Conservation (phyloP, 2,329 filamentous ascomycete genomes). For the Arthrobotrys pseudoclavata region DNA sequence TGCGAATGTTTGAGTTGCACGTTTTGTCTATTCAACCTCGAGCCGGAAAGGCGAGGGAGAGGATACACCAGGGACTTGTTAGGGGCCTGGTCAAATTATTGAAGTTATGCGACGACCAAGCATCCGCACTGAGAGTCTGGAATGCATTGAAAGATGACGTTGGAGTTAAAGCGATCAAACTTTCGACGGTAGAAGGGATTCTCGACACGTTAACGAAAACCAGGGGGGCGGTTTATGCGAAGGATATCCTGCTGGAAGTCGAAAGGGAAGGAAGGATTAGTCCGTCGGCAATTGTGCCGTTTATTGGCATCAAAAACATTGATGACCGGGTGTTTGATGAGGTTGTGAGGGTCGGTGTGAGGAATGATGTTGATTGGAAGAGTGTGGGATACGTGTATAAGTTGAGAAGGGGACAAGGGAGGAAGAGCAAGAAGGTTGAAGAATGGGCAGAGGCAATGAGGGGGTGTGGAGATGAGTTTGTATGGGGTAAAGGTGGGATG, state of each 20-base stretch:
- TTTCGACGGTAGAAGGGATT: constrained; percentile 24
- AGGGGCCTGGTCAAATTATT: constrained; percentile 29
- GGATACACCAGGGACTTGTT: constrained; percentile 35
- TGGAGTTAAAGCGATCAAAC: constrained; percentile 5
- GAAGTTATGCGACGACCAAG: constrained; percentile 5
- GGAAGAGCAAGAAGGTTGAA: constrained; percentile 1
- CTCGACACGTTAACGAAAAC: constrained; percentile 29
- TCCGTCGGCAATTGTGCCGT: constrained; percentile 29
- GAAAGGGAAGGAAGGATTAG: constrained; percentile 17
- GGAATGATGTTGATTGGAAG: constrained; percentile 33
- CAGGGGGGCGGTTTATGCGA: neutral
- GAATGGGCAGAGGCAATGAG: constrained; percentile 42
- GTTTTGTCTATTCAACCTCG: neutral
- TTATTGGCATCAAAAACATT: constrained; percentile 9
- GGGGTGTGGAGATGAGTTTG: constrained; percentile 43
- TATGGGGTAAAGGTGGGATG: constrained; percentile 22
- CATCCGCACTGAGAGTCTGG: constrained; percentile 36
- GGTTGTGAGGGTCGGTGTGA: constrained; percentile 13
- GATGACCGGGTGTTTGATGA: neutral
- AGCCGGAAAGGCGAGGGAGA: neutral
- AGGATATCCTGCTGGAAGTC: constrained; percentile 12
- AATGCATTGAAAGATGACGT: constrained; percentile 2
- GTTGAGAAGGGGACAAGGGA: neutral
- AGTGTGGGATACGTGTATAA: constrained; percentile 28
- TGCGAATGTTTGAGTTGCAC: constrained; percentile 29